phyloP scores from a whole-genome alignment of 177 flowering plant genomes.

The Telopea speciosissima region DNA sequence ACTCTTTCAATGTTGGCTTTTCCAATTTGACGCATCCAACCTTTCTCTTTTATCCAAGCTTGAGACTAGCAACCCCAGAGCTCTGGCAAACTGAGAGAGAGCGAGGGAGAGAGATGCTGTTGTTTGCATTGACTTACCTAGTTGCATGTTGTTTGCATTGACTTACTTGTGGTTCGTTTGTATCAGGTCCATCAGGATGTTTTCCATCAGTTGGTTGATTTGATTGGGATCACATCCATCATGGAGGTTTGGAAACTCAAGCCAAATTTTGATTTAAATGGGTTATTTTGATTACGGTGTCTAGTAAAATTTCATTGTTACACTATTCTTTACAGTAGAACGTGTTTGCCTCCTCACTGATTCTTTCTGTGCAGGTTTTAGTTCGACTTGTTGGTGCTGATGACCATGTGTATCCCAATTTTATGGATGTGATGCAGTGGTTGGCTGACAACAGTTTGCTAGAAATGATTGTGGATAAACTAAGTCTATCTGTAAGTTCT shows the following conservation, averaged over 20 bases:
- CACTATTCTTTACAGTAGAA: background rate
- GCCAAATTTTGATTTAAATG: background rate
- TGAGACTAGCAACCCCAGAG: too few species aligned
- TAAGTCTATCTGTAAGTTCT: conserved; percentile 77
- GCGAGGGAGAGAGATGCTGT: too few species aligned
- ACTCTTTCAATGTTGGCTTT: too few species aligned
- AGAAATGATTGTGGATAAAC: conserved; percentile 91
- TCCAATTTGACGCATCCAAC: too few species aligned
- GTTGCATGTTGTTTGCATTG: too few species aligned
- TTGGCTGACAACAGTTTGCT: conserved; percentile 69
- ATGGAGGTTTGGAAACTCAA: conserved; percentile 21
- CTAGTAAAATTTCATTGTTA: background rate
- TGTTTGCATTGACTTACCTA: too few species aligned
- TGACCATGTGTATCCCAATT: conserved; percentile 77
- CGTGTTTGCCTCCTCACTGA: conserved; percentile 9
- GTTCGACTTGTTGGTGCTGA: conserved; percentile 90
- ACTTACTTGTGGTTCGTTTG: too few species aligned
- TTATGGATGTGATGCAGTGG: conserved; percentile 84
- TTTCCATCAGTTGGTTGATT: background rate
- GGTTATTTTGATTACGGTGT: background rate
- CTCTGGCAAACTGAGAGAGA: too few species aligned
- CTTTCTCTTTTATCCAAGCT: too few species aligned
- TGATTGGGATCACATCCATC: background rate
- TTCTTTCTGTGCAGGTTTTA: conserved; percentile 53
- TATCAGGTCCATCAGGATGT: background rate